Conservation (phyloP, 345 rosid species). For the Eucalyptus shirleyi region DNA sequence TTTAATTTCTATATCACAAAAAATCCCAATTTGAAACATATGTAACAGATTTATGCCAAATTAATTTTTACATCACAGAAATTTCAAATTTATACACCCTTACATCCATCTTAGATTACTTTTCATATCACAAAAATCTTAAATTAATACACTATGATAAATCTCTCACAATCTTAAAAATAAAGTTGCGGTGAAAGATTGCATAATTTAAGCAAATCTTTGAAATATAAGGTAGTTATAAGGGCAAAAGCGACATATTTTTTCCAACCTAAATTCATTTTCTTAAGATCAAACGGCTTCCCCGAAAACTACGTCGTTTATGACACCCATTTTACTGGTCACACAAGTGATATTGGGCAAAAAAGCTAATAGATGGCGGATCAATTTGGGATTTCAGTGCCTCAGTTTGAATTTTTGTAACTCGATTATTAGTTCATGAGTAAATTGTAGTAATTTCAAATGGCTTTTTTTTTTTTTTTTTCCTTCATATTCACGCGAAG, state of each 20-base stretch:
- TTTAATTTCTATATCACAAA: neutral
- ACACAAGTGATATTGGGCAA: too few species aligned
- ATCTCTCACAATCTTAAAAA: neutral
- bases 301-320: fast-evolving
- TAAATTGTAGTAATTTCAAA: neutral
- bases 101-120: neutral
- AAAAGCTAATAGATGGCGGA: too few species aligned
- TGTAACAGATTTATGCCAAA: fast-evolving
- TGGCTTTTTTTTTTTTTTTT: too few species aligned
- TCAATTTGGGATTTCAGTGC: neutral
- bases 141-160: neutral
- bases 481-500: neutral
- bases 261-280: neutral
- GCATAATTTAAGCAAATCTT: neutral
- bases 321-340: fast-evolving
- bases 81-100: neutral
- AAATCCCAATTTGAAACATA: neutral
- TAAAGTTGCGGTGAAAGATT: fast-evolving
- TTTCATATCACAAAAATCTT: neutral
- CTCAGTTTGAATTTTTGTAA: neutral
- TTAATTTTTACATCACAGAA: neutral
- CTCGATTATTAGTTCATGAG: neutral
- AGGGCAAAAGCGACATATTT: neutral
- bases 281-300: neutral
- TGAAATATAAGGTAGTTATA: neutral